A percentile compares a stretch with the other conserved stretches of the same genome.
phyloP scores from a whole-genome alignment of 257 asterid species.

The Solanum medicagineum region DNA sequence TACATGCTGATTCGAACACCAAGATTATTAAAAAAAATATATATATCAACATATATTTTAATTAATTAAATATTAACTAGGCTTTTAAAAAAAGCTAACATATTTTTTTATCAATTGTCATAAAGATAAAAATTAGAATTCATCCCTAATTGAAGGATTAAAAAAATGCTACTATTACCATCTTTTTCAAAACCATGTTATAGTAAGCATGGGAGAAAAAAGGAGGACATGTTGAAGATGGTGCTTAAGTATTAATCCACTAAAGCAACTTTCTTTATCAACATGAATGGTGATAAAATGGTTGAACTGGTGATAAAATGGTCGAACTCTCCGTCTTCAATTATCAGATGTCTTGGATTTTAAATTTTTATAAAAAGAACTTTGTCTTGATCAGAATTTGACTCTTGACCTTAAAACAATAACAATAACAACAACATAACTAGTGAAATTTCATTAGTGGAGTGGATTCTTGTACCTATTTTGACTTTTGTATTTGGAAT shows the following conservation, averaged over 20 bases:
- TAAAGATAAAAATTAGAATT: background rate
- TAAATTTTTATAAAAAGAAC: background rate
- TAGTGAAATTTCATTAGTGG: no score
- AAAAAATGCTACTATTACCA: background rate
- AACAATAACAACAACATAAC: no score
- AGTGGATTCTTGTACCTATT: no score
- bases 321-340: background rate
- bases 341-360: background rate
- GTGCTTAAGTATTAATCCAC: constrained; percentile 43
- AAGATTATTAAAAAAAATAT: background rate
- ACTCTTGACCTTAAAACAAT: no score
- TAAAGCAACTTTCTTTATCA: constrained; percentile 19
- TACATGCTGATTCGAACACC: background rate
- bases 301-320: background rate
- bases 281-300: no score
- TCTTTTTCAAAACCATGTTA: background rate
- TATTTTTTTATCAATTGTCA: background rate
- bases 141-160: background rate
- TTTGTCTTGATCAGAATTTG: no score
- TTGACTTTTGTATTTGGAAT: no score
- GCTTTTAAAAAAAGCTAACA: background rate
- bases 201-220: background rate
- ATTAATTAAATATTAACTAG: background rate
- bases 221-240: constrained; percentile 54
- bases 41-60: background rate